Evolutionary conservation across 345 rosid species (phyloP).

Genomic region (Excoecaria cochinchinensis): DNA sequence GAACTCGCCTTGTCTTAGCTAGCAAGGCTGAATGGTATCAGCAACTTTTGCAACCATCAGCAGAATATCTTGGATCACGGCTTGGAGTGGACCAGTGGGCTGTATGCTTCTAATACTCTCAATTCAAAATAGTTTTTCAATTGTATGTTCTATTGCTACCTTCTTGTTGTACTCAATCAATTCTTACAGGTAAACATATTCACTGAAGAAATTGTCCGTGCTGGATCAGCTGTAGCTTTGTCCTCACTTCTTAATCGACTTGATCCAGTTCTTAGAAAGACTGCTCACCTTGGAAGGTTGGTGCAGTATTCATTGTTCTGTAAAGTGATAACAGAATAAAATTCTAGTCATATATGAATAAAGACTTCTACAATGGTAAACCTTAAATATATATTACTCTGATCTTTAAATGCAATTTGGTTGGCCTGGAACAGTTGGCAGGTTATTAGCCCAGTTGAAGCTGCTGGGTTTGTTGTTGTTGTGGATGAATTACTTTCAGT

Average conservation of each 20-base stretch:
- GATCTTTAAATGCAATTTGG: constrained; percentile 27
- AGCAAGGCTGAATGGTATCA: constrained; percentile 90
- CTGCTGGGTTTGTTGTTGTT: constrained; percentile 70
- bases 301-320: constrained; percentile 17
- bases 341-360: not conserved
- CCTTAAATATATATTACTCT: not conserved
- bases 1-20: constrained; percentile 87
- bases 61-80: constrained; percentile 85
- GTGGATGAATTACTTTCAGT: constrained; percentile 85
- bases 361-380: constrained; percentile 3
- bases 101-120: constrained; percentile 50
- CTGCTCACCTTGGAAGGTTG: constrained; percentile 95
- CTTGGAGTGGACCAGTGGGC: constrained; percentile 85
- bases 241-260: constrained; percentile 85
- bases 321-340: not conserved
- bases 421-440: constrained; percentile 81
- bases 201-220: constrained; percentile 95
- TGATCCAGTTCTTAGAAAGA: constrained; percentile 93
- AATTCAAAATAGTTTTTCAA: not conserved
- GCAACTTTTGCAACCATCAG: constrained; percentile 86
- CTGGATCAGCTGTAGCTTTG: constrained; percentile 94
- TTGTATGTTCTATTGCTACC: constrained; percentile 8
- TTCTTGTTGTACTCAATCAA: constrained; percentile 3
- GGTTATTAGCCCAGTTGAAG: constrained; percentile 95
- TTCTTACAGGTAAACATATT: constrained; percentile 70